Evolutionary conservation across 768 basidiomycete species (phyloP).

Genomic region (Suillus subaureus): DNA sequence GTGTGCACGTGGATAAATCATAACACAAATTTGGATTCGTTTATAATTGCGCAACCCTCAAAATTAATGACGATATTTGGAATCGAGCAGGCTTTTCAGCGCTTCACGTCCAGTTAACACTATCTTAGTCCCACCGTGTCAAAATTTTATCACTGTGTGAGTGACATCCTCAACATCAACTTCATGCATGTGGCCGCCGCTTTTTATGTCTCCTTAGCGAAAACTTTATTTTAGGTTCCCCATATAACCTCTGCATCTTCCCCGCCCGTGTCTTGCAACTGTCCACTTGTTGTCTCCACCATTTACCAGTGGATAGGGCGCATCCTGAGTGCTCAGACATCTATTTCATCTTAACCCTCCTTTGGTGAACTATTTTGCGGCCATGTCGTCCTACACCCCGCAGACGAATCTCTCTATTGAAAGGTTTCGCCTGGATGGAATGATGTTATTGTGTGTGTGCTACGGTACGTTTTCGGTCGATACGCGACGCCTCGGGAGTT

Average conservation of each 20-base stretch:
- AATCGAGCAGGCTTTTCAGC: background rate
- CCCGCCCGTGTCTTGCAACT: background rate
- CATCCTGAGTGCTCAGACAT: background rate
- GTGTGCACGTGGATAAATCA: background rate
- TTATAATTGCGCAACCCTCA: background rate
- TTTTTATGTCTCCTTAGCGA: background rate
- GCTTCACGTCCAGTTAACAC: background rate
- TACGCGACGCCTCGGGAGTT: background rate
- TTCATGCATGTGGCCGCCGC: background rate
- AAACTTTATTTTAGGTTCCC: background rate
- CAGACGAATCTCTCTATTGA: slow-evolving; percentile 28
- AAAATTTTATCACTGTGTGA: background rate
- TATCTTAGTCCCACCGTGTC: background rate
- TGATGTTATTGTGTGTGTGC: slow-evolving; percentile 20
- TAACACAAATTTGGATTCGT: background rate
- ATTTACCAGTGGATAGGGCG: background rate
- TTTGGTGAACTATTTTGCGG: background rate
- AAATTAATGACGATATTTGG: background rate
- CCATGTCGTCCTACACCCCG: slow-evolving; percentile 24
- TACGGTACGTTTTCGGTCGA: slow-evolving; percentile 19
- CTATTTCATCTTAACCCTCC: background rate
- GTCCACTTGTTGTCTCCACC: background rate
- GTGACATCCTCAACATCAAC: background rate
- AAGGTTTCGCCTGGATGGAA: slow-evolving; percentile 27
- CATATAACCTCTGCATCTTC: background rate